Conservation (phyloP, 495 filamentous ascomycete genomes). For the Lindgomyces ingoldianus region DNA sequence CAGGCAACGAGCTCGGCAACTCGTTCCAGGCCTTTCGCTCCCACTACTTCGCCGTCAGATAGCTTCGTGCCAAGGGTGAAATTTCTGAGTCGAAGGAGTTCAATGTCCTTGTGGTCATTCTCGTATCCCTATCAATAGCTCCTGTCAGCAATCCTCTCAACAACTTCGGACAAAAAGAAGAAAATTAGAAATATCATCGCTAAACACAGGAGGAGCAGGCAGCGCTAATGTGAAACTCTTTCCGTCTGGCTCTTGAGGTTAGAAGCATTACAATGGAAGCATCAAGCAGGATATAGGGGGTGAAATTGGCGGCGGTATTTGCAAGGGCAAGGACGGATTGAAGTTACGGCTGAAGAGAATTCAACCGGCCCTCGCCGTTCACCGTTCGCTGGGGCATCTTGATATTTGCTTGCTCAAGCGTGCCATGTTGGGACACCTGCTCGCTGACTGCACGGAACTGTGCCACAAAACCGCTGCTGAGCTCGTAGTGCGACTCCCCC, state of each 20-base stretch:
- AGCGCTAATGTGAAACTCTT: constrained; percentile 19
- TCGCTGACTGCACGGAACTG: background rate
- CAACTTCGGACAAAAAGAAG: background rate
- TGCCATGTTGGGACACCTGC: background rate
- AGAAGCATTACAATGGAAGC: background rate
- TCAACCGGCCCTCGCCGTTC: constrained; percentile 26
- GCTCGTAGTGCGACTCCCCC: no score
- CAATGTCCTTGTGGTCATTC: constrained; percentile 70
- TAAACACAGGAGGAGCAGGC: background rate
- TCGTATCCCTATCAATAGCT: constrained; percentile 63
- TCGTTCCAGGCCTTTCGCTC: constrained; percentile 39
- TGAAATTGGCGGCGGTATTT: background rate
- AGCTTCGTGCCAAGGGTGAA: constrained; percentile 70
- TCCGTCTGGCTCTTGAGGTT: background rate
- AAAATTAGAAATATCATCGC: background rate
- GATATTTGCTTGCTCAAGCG: background rate
- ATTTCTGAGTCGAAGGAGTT: constrained; percentile 72
- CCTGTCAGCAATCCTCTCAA: constrained; percentile 28
- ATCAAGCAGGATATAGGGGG: background rate
- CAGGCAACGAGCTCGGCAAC: constrained; percentile 40
- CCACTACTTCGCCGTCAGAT: constrained; percentile 51
- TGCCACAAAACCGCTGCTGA: background rate
- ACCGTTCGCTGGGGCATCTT: constrained; percentile 7
- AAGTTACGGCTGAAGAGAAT: constrained; percentile 7
- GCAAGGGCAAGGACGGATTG: background rate